phyloP scores from a whole-genome alignment of 257 asterid genomes.

The Penstemon barbatus region DNA sequence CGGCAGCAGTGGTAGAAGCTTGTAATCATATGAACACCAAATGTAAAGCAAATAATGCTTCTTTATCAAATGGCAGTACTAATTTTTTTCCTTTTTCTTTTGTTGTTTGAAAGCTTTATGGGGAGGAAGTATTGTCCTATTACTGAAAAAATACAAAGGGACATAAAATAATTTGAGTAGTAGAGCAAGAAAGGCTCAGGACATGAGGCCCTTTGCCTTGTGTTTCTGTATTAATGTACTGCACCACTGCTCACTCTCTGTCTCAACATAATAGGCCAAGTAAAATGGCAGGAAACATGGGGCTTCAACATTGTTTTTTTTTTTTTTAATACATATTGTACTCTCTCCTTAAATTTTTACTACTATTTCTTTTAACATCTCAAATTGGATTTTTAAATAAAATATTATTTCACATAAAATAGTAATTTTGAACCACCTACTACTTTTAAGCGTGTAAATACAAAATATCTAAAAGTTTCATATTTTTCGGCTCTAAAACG shows the following conservation, averaged over 20 bases:
- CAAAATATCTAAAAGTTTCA: too few relatives aligned
- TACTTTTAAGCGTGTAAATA: too few relatives aligned
- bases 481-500: too few relatives aligned
- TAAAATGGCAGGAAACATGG: not conserved
- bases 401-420: too few relatives aligned
- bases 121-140: constrained; percentile 31
- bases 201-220: constrained; percentile 29
- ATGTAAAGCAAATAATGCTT: not conserved
- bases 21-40: constrained; percentile 9
- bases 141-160: constrained; percentile 5
- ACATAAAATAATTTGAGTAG: constrained; percentile 1
- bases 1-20: constrained; percentile 23
- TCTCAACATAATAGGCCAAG: constrained; percentile 36
- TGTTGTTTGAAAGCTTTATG: constrained; percentile 3
- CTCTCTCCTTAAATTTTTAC: too few relatives aligned
- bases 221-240: constrained; percentile 24
- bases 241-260: constrained; percentile 28
- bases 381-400: too few relatives aligned
- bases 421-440: too few relatives aligned
- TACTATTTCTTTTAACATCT: too few relatives aligned
- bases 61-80: not conserved
- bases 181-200: constrained; percentile 28
- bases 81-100: constrained; percentile 12
- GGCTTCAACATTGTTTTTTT: constrained; percentile 7
- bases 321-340: not conserved